phyloP scores from a whole-genome alignment of 495 filamentous ascomycete species.

The Penicillium steckii region DNA sequence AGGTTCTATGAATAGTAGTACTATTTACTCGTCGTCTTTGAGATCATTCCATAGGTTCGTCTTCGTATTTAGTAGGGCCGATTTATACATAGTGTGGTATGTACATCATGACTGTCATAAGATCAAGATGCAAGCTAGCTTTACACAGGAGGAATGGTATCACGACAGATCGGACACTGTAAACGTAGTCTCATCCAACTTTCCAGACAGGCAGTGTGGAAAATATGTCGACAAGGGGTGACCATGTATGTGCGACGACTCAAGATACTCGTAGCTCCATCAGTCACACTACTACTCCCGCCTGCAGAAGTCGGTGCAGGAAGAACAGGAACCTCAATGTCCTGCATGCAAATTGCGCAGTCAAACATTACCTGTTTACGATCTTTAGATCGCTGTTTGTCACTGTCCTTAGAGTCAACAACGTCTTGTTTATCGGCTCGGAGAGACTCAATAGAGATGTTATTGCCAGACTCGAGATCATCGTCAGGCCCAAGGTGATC shows the following conservation, averaged over 20 bases:
- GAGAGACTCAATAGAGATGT: constrained; percentile 66
- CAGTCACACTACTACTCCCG: constrained; percentile 48
- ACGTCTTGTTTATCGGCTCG: constrained; percentile 44
- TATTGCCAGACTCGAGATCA: constrained; percentile 67
- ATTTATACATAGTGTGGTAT: too few species aligned
- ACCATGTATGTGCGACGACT: constrained; percentile 89
- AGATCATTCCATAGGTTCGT: too few species aligned
- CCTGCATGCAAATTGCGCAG: constrained; percentile 92
- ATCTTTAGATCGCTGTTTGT: constrained; percentile 37
- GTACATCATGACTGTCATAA: not conserved
- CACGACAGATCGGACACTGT: constrained; percentile 94
- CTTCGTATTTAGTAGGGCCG: too few species aligned
- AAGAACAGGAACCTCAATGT: constrained; percentile 83
- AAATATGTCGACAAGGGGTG: constrained; percentile 94
- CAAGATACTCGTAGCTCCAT: constrained; percentile 67
- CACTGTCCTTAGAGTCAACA: constrained; percentile 37
- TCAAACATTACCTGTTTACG: constrained; percentile 69
- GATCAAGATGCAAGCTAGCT: not conserved
- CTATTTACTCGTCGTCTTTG: too few species aligned
- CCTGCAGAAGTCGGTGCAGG: constrained; percentile 49
- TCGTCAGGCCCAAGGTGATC: constrained; percentile 54
- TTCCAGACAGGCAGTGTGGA: constrained; percentile 89
- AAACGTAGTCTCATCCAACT: constrained; percentile 93
- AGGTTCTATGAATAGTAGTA: too few species aligned
- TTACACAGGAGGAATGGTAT: constrained; percentile 80